A percentile compares a stretch with the other conserved stretches of the same genome.
phyloP scores from a whole-genome alignment of 2,329 filamentous ascomycete species.

The Fusarium piperis region DNA sequence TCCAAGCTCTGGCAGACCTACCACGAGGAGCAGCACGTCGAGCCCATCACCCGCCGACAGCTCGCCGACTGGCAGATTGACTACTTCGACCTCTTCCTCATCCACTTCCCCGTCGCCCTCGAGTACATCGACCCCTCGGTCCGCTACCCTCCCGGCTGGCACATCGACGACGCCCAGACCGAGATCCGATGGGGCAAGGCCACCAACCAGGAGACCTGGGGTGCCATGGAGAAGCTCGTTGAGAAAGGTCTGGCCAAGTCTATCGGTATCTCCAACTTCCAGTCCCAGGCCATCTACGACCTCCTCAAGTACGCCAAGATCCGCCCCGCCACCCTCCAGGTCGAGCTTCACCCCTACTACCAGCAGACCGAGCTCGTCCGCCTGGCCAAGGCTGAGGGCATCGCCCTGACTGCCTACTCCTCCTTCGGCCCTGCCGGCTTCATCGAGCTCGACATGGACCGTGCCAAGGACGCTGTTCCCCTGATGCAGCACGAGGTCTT shows the following conservation, averaged over 20 bases:
- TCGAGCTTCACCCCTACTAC: constrained; percentile 91
- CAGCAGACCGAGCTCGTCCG: constrained; percentile 77
- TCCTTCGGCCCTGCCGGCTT: constrained; percentile 85
- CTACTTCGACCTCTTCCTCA: constrained; percentile 90
- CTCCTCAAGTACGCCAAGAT: constrained; percentile 80
- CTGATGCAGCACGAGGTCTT: constrained; percentile 77
- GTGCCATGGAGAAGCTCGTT: constrained; percentile 80
- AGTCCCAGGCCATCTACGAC: constrained; percentile 80
- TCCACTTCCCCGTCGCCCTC: constrained; percentile 89
- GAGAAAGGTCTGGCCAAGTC: constrained; percentile 73
- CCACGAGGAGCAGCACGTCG: constrained; percentile 82
- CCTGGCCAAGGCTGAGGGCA: constrained; percentile 74
- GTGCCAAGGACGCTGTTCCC: constrained; percentile 65
- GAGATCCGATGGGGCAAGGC: constrained; percentile 73
- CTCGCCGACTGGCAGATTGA: constrained; percentile 85
- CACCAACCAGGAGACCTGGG: constrained; percentile 83
- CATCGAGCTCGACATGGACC: constrained; percentile 77
- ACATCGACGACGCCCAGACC: constrained; percentile 66
- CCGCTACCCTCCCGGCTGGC: constrained; percentile 84
- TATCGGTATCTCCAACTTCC: constrained; percentile 88
- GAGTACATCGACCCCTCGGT: constrained; percentile 84
- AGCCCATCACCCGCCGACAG: constrained; percentile 79
- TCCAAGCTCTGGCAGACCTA: constrained; percentile 95
- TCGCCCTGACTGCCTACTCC: constrained; percentile 84
- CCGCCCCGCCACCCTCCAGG: constrained; percentile 80